A percentile compares a stretch with the other conserved stretches of the same genome.
Conservation (phyloP, 495 filamentous ascomycete species). For the Aspergillus haitiensis region DNA sequence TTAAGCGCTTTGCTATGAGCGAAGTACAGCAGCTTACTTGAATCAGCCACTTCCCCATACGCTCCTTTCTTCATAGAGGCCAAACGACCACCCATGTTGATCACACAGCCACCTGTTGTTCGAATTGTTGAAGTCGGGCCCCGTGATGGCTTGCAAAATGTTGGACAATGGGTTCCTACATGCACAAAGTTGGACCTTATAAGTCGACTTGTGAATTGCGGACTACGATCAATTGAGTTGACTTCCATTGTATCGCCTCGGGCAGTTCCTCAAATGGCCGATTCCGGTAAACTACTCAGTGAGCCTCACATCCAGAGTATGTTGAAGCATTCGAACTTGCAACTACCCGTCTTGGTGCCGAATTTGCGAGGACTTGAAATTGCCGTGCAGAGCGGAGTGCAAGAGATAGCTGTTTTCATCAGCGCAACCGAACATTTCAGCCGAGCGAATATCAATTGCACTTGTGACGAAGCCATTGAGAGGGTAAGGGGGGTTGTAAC, state of each 20-base stretch:
- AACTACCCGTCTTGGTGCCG: constrained; percentile 45
- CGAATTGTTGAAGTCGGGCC: constrained; percentile 50
- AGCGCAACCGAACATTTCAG: constrained; percentile 48
- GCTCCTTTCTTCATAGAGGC: no score
- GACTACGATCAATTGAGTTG: constrained; percentile 40
- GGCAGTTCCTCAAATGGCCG: constrained; percentile 44
- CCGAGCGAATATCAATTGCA: constrained; percentile 45
- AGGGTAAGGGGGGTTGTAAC: constrained; percentile 29
- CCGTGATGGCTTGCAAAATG: constrained; percentile 48
- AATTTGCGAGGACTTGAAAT: constrained; percentile 44
- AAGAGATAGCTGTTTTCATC: constrained; percentile 45
- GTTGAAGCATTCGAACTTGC: constrained; percentile 13
- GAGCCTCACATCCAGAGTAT: constrained; percentile 11
- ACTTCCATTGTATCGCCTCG: constrained; percentile 47
- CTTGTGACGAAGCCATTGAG: constrained; percentile 29
- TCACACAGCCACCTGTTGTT: constrained; percentile 12
- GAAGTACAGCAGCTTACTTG: no score
- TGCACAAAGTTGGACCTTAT: constrained; percentile 42
- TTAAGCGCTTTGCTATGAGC: no score
- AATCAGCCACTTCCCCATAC: no score
- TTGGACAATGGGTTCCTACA: constrained; percentile 34
- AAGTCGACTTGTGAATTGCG: constrained; percentile 28
- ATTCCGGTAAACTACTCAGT: constrained; percentile 35
- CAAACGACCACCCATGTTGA: no score
- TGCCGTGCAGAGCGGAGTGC: constrained; percentile 31